Conservation (phyloP, 2,329 filamentous ascomycete species). For the Knoxdaviesia capensis region DNA sequence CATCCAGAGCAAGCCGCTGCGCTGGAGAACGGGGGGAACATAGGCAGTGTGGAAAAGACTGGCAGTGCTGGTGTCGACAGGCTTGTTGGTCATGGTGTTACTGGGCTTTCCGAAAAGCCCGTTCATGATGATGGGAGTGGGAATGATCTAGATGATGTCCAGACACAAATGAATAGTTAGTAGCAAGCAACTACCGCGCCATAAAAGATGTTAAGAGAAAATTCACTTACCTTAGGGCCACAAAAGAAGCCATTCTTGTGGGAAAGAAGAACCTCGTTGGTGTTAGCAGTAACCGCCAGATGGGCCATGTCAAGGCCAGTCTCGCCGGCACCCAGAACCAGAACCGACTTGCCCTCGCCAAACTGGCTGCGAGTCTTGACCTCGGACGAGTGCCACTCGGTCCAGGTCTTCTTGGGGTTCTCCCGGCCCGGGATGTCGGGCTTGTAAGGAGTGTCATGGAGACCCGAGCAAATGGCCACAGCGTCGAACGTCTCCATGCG, state of each 20-base stretch:
- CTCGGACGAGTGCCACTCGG: constrained; percentile 20
- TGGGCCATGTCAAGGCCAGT: constrained; percentile 24
- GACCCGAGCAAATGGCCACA: constrained; percentile 22
- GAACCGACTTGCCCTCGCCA: constrained; percentile 16
- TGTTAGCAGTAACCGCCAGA: constrained; percentile 21
- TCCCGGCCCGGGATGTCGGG: constrained; percentile 18
- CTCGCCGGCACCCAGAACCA: constrained; percentile 23
- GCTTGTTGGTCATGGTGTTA: constrained; percentile 16
- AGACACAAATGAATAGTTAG: too few species aligned
- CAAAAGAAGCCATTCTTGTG: constrained; percentile 24
- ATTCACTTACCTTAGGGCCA: constrained; percentile 18
- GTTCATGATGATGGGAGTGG: constrained; percentile 1
- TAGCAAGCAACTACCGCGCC: not conserved
- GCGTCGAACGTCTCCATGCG: constrained; percentile 17
- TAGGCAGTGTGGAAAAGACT: constrained; percentile 31
- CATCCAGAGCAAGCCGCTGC: constrained; percentile 20
- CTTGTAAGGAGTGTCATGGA: constrained; percentile 20
- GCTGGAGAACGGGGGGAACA: constrained; percentile 22
- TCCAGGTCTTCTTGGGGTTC: constrained; percentile 8
- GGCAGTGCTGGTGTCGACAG: constrained; percentile 23
- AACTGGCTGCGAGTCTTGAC: constrained; percentile 22
- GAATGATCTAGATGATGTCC: not conserved
- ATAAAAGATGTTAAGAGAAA: not conserved
- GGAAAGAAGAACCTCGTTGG: constrained; percentile 20
- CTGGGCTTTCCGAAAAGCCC: not conserved